Evolutionary conservation across 352 stramenopile species (phyloP).

Genomic region (Plasmopara muralis): DNA sequence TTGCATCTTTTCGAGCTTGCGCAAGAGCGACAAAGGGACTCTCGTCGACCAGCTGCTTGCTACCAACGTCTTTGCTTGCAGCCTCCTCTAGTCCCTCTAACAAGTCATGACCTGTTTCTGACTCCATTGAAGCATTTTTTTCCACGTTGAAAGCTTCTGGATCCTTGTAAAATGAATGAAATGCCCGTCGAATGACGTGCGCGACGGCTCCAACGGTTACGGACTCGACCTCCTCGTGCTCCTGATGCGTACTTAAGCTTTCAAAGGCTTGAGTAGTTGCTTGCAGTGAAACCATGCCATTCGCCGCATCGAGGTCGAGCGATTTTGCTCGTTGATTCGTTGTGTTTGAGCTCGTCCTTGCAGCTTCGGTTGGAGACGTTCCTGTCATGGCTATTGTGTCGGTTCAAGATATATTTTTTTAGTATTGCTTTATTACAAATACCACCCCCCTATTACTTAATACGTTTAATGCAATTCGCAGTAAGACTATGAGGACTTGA

Average conservation of each 20-base stretch:
- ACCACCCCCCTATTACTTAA: no score
- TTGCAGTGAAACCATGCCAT: neutral
- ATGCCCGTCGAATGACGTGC: conserved; percentile 69
- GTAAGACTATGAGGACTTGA: no score
- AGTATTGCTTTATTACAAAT: no score
- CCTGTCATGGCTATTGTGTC: neutral
- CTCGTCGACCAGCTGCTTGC: conserved; percentile 1
- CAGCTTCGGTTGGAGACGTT: neutral
- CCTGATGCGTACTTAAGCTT: conserved; percentile 9
- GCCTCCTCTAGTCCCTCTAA: neutral
- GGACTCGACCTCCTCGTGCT: conserved; percentile 44
- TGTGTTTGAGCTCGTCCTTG: neutral
- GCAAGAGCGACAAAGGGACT: conserved; percentile 33
- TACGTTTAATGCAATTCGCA: no score
- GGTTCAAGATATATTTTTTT: neutral
- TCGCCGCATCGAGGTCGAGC: neutral
- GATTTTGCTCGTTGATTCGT: neutral
- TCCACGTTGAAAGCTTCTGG: neutral
- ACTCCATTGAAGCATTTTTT: neutral
- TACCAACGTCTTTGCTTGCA: neutral
- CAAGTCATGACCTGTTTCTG: neutral
- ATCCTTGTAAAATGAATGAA: conserved; percentile 45
- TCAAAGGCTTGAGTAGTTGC: neutral
- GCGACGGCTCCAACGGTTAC: conserved; percentile 65
- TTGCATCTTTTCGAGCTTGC: conserved; percentile 29